These are phyloP conservation scores for Thraustochytrium sp. DNA, from an alignment of 352 stramenopile genomes.

Conservation along the genomic window DNA sequence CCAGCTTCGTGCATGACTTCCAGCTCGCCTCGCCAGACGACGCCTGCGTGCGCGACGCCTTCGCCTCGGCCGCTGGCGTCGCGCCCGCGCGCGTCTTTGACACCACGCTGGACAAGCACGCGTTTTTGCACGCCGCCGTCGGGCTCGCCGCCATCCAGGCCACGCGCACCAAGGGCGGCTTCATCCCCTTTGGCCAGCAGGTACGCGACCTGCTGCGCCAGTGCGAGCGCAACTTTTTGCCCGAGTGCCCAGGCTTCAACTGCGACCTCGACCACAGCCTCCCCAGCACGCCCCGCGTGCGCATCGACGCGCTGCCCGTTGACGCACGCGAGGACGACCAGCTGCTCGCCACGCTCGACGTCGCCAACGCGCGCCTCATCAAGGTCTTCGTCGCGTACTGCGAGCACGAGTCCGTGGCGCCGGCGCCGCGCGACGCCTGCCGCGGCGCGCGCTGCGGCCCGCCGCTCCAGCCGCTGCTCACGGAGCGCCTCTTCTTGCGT, in stretches of 20 bases:
- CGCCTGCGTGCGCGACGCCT: neutral
- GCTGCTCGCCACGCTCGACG: neutral
- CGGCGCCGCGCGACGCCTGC: neutral
- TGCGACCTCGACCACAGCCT: neutral
- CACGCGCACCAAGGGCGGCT: neutral
- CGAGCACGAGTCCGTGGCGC: neutral
- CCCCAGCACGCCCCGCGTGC: neutral
- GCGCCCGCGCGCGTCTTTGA: neutral
- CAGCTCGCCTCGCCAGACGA: neutral
- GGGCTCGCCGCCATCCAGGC: neutral
- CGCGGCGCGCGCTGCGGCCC: neutral
- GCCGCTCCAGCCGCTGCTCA: neutral
- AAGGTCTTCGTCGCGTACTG: neutral
- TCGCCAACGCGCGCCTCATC: neutral
- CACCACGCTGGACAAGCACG: neutral
- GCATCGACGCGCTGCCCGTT: neutral
- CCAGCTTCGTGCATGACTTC: neutral
- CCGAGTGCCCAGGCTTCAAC: neutral
- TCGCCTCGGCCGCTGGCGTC: neutral
- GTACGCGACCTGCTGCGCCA: neutral
- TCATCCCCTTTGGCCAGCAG: neutral
- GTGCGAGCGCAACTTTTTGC: neutral
- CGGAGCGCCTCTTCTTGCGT: neutral
- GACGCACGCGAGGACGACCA: neutral
- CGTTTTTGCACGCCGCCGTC: neutral